These are phyloP conservation scores for Pichia sp. DNA, from an alignment of 1,139 yeast genomes.

Conservation along the genomic window DNA sequence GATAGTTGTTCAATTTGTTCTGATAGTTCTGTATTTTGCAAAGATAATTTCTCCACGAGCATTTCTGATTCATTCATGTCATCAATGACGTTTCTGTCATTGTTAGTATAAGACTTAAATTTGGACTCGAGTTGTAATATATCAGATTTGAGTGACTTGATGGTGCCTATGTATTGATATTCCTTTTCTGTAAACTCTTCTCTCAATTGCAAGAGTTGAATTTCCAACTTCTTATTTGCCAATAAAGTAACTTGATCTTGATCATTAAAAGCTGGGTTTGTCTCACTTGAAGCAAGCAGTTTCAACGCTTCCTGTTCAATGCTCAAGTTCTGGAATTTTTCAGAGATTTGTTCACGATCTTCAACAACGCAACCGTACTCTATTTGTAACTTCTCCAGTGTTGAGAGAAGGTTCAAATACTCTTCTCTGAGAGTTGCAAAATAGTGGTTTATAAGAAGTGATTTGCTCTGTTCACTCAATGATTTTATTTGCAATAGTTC, in stretches of 20 bases:
- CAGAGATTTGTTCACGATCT: constrained; percentile 29
- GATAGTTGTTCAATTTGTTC: constrained; percentile 31
- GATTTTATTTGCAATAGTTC: constrained; percentile 22
- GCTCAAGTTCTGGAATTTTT: constrained; percentile 25
- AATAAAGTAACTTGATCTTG: constrained; percentile 6
- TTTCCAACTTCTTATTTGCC: constrained; percentile 31
- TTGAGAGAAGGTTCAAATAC: too few species aligned
- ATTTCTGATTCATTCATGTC: constrained; percentile 26
- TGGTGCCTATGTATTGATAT: constrained; percentile 2
- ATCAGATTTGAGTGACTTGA: constrained; percentile 3
- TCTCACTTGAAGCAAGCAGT: constrained; percentile 16
- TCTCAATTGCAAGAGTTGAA: too few species aligned
- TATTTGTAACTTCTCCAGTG: constrained; percentile 36
- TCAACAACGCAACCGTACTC: constrained; percentile 42
- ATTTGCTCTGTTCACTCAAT: not conserved
- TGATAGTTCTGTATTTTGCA: constrained; percentile 43
- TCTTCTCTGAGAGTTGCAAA: constrained; percentile 27
- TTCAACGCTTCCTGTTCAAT: constrained; percentile 1
- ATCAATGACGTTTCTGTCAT: not conserved
- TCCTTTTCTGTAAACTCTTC: constrained; percentile 2
- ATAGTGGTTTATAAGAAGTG: constrained; percentile 23
- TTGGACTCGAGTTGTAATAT: constrained; percentile 1
- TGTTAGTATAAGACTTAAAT: not conserved
- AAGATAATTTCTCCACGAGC: constrained; percentile 50
- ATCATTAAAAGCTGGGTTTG: constrained; percentile 14